Conservation (phyloP, 2,329 filamentous ascomycete species). For the Fusarium goolgardi region DNA sequence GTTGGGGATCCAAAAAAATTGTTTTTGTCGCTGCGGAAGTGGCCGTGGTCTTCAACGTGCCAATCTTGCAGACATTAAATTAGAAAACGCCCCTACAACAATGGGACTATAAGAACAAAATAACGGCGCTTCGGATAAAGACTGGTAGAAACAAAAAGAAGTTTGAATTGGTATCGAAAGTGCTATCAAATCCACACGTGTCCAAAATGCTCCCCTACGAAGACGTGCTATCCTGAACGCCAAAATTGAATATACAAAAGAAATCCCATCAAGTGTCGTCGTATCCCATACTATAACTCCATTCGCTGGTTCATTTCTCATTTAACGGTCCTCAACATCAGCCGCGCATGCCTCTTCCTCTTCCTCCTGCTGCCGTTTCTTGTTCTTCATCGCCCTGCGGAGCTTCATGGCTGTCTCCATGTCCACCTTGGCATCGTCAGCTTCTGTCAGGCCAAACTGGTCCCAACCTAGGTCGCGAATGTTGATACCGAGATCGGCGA, state of each 20-base stretch:
- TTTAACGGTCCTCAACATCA: slow-evolving; percentile 40
- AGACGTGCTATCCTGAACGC: slow-evolving; percentile 4
- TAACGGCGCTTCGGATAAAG: not conserved
- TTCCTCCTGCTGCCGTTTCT: slow-evolving; percentile 9
- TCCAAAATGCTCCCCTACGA: slow-evolving; percentile 4
- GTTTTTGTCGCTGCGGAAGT: not conserved
- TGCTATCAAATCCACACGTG: not conserved
- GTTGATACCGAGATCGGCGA: slow-evolving; percentile 35
- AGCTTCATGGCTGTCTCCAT: slow-evolving; percentile 41
- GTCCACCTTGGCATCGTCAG: slow-evolving; percentile 42
- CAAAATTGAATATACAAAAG: slow-evolving; percentile 22
- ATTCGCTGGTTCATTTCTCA: slow-evolving; percentile 23
- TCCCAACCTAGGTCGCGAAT: slow-evolving; percentile 30
- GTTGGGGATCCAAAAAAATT: not conserved
- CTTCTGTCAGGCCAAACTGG: slow-evolving; percentile 41
- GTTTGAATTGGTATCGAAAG: slow-evolving; percentile 1
- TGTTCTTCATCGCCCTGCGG: slow-evolving; percentile 37
- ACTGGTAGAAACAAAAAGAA: not conserved
- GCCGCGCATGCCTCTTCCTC: slow-evolving; percentile 38
- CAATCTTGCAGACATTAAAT: not conserved
- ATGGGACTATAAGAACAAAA: not conserved
- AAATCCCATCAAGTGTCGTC: slow-evolving; percentile 22
- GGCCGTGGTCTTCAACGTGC: not conserved
- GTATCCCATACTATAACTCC: slow-evolving; percentile 11
- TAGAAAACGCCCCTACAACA: not conserved